These are phyloP conservation scores for Bremia lactucae DNA, from an alignment of 352 stramenopile genomes.

Conservation along the genomic window DNA sequence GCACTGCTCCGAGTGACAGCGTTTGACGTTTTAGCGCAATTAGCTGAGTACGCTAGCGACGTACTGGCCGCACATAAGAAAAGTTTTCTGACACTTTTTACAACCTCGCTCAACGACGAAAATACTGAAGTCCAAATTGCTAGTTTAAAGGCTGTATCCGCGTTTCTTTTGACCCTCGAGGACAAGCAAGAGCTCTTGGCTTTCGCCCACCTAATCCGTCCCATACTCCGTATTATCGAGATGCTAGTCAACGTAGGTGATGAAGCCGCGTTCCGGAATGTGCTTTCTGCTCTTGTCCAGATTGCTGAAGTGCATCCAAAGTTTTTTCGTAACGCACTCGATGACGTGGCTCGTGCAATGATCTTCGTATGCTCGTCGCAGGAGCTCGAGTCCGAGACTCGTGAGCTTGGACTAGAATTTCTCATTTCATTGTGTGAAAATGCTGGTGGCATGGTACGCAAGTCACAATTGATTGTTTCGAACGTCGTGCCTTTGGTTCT, in stretches of 20 bases:
- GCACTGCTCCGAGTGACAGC: constrained; percentile 57
- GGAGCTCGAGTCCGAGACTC: constrained; percentile 56
- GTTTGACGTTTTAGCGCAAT: constrained; percentile 65
- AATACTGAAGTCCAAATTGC: constrained; percentile 58
- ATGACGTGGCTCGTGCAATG: constrained; percentile 67
- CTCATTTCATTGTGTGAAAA: constrained; percentile 72
- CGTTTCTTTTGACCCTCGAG: constrained; percentile 71
- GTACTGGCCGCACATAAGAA: constrained; percentile 66
- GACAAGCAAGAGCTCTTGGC: constrained; percentile 50
- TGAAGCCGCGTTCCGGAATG: constrained; percentile 56
- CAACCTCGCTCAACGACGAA: constrained; percentile 53
- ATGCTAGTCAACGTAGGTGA: constrained; percentile 42
- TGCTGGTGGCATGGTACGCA: constrained; percentile 73
- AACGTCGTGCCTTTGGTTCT: constrained; percentile 64
- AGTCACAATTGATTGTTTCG: constrained; percentile 51
- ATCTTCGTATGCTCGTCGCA: constrained; percentile 63
- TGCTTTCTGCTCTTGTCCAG: constrained; percentile 62
- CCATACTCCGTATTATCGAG: constrained; percentile 76
- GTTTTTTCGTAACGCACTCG: constrained; percentile 66
- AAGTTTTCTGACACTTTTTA: constrained; percentile 70
- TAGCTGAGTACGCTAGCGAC: constrained; percentile 60
- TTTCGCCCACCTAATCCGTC: constrained; percentile 57
- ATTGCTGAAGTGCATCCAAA: constrained; percentile 70
- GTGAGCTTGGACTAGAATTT: constrained; percentile 75
- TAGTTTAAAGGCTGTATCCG: constrained; percentile 53